A percentile compares a stretch with the other conserved stretches of the same genome.
Evolutionary conservation across 768 basidiomycete genomes (phyloP).

Genomic region (Auricularia sp.): DNA sequence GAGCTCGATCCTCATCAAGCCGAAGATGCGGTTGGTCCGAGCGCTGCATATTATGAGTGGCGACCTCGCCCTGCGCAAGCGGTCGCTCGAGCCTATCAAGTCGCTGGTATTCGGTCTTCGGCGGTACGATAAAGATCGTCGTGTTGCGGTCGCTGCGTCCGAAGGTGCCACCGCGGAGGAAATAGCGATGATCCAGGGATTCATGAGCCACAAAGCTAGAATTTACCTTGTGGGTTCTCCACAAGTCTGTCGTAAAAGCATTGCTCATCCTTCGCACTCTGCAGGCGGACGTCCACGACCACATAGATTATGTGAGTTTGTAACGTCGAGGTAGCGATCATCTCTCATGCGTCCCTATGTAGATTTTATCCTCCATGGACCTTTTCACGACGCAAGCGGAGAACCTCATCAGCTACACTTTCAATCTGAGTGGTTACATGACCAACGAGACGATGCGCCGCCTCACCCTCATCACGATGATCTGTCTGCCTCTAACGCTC

Average conservation of each 20-base stretch:
- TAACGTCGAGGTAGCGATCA: background rate
- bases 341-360: background rate
- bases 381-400: slow-evolving; percentile 64
- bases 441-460: slow-evolving; percentile 1
- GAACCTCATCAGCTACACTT: slow-evolving; percentile 63
- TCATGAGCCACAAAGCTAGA: slow-evolving; percentile 56
- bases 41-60: slow-evolving; percentile 68
- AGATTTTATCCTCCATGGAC: slow-evolving; percentile 56
- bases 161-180: slow-evolving; percentile 9
- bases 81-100: slow-evolving; percentile 63
- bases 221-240: slow-evolving; percentile 42
- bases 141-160: slow-evolving; percentile 38
- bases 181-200: slow-evolving; percentile 16
- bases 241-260: background rate
- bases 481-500: slow-evolving; percentile 59
- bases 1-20: slow-evolving; percentile 44
- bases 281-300: slow-evolving; percentile 66
- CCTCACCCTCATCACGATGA: slow-evolving; percentile 34
- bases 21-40: slow-evolving; percentile 51
- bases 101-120: slow-evolving; percentile 58
- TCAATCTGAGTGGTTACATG: slow-evolving; percentile 31
- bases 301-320: slow-evolving; percentile 41
- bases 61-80: slow-evolving; percentile 62
- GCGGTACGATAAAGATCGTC: slow-evolving; percentile 59
- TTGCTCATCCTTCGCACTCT: background rate